Conservation (phyloP, 2,329 filamentous ascomycete species). For the Penicillium sp. region DNA sequence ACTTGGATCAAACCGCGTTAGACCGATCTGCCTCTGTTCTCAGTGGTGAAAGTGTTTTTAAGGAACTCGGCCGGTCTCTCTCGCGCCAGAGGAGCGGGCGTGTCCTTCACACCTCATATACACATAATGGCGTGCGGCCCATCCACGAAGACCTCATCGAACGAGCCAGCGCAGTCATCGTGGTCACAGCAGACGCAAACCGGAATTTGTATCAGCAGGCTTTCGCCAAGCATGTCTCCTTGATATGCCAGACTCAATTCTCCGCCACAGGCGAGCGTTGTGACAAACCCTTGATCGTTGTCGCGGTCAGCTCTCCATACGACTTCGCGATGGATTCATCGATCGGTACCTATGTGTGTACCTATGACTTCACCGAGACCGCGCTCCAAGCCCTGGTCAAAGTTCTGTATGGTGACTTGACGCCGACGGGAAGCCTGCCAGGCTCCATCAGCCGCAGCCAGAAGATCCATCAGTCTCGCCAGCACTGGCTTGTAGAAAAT, state of each 20-base stretch:
- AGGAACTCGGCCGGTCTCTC: slow-evolving; percentile 84
- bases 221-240: slow-evolving; percentile 93
- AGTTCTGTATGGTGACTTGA: slow-evolving; percentile 75
- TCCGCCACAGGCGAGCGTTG: slow-evolving; percentile 43
- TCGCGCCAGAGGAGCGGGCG: slow-evolving; percentile 83
- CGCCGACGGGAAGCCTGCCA: slow-evolving; percentile 58
- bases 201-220: slow-evolving; percentile 90
- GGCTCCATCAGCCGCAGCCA: slow-evolving; percentile 83
- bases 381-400: slow-evolving; percentile 82
- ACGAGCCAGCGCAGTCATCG: slow-evolving; percentile 81
- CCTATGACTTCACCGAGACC: slow-evolving; percentile 93
- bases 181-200: slow-evolving; percentile 91
- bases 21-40: slow-evolving; percentile 67
- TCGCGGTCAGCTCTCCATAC: slow-evolving; percentile 92
- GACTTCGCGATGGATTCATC: slow-evolving; percentile 92
- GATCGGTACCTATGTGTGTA: slow-evolving; percentile 91
- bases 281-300: slow-evolving; percentile 84
- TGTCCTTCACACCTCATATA: slow-evolving; percentile 91
- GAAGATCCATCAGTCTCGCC: slow-evolving; percentile 83
- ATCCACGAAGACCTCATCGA: slow-evolving; percentile 93
- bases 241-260: slow-evolving; percentile 69
- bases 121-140: slow-evolving; percentile 85
- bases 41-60: slow-evolving; percentile 91
- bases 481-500: slow-evolving; percentile 91
- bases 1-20: slow-evolving; percentile 57